Conservation (phyloP, 306 rosid genomes). For the Ormosia emarginata region DNA sequence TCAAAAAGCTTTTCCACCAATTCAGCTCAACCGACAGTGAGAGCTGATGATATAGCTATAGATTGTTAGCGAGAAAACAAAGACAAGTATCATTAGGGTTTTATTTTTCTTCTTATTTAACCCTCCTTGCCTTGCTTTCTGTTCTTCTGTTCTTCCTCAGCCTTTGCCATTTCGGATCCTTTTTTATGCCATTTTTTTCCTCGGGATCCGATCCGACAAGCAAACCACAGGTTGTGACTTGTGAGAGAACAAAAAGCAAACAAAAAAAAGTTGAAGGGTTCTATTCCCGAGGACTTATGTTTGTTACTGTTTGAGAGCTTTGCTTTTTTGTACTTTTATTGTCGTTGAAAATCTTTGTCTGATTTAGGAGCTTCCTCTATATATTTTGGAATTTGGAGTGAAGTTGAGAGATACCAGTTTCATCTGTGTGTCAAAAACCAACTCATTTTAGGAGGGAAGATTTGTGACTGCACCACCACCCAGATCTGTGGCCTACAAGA, state of each 20-base stretch:
- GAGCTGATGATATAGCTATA: background rate
- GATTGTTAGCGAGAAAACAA: background rate
- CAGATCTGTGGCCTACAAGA: constrained; percentile 28
- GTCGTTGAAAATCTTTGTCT: constrained; percentile 38
- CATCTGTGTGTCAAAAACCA: background rate
- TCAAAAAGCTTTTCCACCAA: constrained; percentile 60
- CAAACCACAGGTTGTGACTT: background rate
- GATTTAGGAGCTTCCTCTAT: constrained; percentile 22
- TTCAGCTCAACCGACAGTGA: constrained; percentile 49
- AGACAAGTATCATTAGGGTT: constrained; percentile 37
- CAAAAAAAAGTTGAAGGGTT: constrained; percentile 21
- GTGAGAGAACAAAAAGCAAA: background rate
- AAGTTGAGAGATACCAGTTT: constrained; percentile 12
- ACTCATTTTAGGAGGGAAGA: constrained; percentile 19
- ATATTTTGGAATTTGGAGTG: constrained; percentile 1
- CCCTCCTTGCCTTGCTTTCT: constrained; percentile 21
- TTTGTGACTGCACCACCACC: constrained; percentile 3
- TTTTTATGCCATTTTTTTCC: constrained; percentile 15
- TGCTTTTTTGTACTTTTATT: constrained; percentile 7
- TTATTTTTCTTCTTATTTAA: constrained; percentile 23
- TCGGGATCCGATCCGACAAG: constrained; percentile 60
- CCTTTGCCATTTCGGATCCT: background rate
- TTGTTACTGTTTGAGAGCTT: background rate
- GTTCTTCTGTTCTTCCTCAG: background rate
- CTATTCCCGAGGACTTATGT: constrained; percentile 46